phyloP scores from a whole-genome alignment of 1,284 basidiomycete species.

The Leccinum subrobustum region DNA sequence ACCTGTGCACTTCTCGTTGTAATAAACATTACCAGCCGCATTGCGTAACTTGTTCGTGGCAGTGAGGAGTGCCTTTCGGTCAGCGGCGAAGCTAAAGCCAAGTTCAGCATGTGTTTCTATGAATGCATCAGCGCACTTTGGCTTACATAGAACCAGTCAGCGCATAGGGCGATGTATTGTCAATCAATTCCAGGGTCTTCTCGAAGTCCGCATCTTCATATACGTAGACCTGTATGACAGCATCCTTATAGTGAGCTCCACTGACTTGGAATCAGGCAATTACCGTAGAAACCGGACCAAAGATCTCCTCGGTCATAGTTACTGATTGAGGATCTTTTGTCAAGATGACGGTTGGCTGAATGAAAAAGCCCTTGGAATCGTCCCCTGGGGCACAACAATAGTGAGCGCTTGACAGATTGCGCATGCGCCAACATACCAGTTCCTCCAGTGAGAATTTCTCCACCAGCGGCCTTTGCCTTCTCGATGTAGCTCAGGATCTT shows the following conservation, averaged over 20 bases:
- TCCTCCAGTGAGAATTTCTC: slow-evolving; percentile 87
- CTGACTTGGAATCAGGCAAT: slow-evolving; percentile 18
- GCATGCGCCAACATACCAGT: slow-evolving; percentile 46
- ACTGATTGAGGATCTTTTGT: slow-evolving; percentile 90
- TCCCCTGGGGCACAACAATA: slow-evolving; percentile 47
- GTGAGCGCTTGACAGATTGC: neutral
- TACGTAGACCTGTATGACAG: slow-evolving; percentile 63
- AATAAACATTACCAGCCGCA: slow-evolving; percentile 89
- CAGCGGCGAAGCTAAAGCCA: slow-evolving; percentile 68
- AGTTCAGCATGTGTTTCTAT: neutral
- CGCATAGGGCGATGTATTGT: slow-evolving; percentile 86
- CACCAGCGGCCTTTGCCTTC: slow-evolving; percentile 88
- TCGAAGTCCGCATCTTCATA: slow-evolving; percentile 85
- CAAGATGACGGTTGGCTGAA: slow-evolving; percentile 93
- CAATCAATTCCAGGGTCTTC: slow-evolving; percentile 84
- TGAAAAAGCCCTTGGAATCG: slow-evolving; percentile 90
- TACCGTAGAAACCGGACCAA: slow-evolving; percentile 94
- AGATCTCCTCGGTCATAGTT: slow-evolving; percentile 95
- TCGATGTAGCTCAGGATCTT: slow-evolving; percentile 85
- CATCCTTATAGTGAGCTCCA: slow-evolving; percentile 9
- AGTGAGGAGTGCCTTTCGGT: slow-evolving; percentile 73
- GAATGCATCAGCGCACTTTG: neutral
- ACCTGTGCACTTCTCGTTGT: slow-evolving; percentile 96
- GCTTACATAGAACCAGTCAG: slow-evolving; percentile 88
- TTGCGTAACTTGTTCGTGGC: slow-evolving; percentile 83